phyloP scores from a whole-genome alignment of 2,329 filamentous ascomycete genomes.

The Dactylellina haptotyla region DNA sequence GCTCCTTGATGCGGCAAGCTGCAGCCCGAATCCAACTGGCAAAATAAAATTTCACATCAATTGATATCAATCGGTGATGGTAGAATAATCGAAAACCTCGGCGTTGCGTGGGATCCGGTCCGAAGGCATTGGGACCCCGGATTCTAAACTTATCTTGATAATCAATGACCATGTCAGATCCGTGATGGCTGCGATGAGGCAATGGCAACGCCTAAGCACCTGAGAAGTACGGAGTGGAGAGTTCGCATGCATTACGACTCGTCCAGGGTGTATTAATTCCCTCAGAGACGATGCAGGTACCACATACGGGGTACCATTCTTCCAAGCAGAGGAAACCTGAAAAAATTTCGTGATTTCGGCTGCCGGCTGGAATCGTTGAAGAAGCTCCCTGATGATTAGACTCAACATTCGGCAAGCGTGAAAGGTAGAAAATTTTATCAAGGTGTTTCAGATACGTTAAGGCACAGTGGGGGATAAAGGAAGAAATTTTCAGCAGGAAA shows the following conservation, averaged over 20 bases:
- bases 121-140: no score
- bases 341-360: conserved; percentile 49
- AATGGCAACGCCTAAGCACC: conserved; percentile 21
- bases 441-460: conserved; percentile 25
- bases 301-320: conserved; percentile 31
- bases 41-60: not conserved
- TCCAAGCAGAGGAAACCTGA: not conserved
- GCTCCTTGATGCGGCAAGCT: conserved; percentile 28
- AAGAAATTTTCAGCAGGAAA: conserved; percentile 17
- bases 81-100: no score
- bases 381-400: conserved; percentile 5
- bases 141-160: conserved; percentile 39
- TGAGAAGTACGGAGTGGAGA: conserved; percentile 50
- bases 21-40: not conserved
- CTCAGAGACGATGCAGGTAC: conserved; percentile 51
- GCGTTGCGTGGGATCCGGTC: not conserved
- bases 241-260: conserved; percentile 27
- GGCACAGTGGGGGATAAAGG: conserved; percentile 27
- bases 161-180: conserved; percentile 31
- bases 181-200: not conserved
- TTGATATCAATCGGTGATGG: not conserved
- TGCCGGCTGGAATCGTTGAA: conserved; percentile 16
- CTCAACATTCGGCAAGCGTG: conserved; percentile 26
- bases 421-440: conserved; percentile 28
- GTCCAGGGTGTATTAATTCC: conserved; percentile 50